phyloP scores from a whole-genome alignment of 2,329 filamentous ascomycete genomes.

The Aspergillus neoniger region DNA sequence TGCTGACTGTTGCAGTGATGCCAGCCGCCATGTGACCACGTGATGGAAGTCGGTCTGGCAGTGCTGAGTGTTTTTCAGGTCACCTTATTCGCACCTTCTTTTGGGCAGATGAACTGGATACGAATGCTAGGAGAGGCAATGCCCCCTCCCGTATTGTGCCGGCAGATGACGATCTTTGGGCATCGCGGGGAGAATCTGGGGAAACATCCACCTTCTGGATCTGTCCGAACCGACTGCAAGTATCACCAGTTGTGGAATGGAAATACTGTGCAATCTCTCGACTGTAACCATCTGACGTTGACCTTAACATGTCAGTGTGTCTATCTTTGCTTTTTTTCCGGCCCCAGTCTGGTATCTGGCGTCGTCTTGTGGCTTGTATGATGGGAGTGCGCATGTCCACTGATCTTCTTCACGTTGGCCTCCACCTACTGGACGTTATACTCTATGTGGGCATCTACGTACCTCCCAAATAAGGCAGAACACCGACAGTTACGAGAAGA shows the following conservation, averaged over 20 bases:
- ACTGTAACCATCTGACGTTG: neutral
- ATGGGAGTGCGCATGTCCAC: neutral
- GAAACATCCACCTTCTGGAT: neutral
- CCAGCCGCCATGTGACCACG: slow-evolving; percentile 5
- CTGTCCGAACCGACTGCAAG: neutral
- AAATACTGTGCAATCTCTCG: neutral
- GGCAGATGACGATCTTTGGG: slow-evolving; percentile 1
- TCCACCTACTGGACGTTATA: neutral
- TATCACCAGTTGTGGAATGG: neutral
- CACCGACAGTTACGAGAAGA: neutral
- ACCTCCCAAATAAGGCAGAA: neutral
- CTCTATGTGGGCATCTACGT: neutral
- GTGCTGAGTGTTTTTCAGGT: neutral
- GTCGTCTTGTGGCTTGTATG: neutral
- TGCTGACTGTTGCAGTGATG: slow-evolving; percentile 1
- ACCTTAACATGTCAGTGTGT: neutral
- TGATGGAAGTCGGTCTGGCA: neutral
- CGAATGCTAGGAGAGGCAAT: neutral
- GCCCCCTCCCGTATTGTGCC: neutral
- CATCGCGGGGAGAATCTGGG: slow-evolving; percentile 10
- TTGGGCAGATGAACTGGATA: neutral
- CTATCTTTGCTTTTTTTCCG: neutral
- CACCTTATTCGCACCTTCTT: neutral
- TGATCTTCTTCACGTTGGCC: neutral
- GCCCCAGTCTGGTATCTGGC: neutral